Base-by-base conservation (phyloP, 2,329 filamentous ascomycete species). In the Alternaria triticina region DNA sequence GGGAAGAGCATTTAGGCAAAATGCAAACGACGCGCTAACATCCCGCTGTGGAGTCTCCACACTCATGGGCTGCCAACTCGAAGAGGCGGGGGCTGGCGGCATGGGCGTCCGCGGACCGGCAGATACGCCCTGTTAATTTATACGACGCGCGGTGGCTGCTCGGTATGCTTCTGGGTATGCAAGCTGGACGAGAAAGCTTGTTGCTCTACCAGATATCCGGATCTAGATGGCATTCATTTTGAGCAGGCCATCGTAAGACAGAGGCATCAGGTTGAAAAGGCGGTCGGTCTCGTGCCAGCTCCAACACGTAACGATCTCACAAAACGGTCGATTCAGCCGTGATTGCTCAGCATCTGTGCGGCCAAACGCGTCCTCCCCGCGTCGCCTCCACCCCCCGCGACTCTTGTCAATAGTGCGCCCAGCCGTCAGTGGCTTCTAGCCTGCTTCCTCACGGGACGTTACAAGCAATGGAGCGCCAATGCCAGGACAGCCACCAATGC, bases 1-100 rank as follows among this genome's bases (percentile, higher is more conserved):
- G 28, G 13, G 20, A 5, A 28, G n/a, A 4, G 25, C 36, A 61
- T 61, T 61, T 52, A 57, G 54, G 54, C 59, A 61, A 9, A 57
- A 46, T 57, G 20, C 36, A n/a, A 36, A 20, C 23, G 12, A 30
- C 12, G 36, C 59, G 46, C 59, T 57, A 61, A 12, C 7, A 61
- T 50, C 45, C 54, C 59, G 46, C 59, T 45, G 25, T 60, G 54
- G 52, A 57, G 52, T 57, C 52, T 61, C 59, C 54, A 46, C 59
- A 51, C 33, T 33, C n/a, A n/a, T 25, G 23, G 6, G 11, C 9
- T 50, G 27, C 43, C 47, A 28, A n/a, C 20, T 30, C 28, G 49
- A 54, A 12, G 46, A 27, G 50, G 45, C 43, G 36, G 59, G 52
- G 54, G 25, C 45, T 58, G 46, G 49, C 36, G 30, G 45, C 45